Conservation (phyloP, 306 rosid species). For the Quillaja saponaria region DNA sequence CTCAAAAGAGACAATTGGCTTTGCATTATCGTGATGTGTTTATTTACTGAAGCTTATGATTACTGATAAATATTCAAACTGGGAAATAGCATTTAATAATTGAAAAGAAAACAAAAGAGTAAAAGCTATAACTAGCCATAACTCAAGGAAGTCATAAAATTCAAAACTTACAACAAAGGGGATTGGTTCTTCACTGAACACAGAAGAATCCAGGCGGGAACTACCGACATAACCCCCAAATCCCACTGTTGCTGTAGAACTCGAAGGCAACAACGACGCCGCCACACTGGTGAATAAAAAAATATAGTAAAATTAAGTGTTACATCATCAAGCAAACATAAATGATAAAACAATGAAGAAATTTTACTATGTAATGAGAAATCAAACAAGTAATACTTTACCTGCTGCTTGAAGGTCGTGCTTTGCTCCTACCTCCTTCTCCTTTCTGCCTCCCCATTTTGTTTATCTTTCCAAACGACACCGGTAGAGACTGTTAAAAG, state of each 20-base stretch:
- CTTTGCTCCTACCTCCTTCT: constrained; percentile 74
- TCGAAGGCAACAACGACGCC: constrained; percentile 79
- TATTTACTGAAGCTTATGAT: no score
- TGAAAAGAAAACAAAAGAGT: constrained; percentile 1
- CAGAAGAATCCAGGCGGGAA: constrained; percentile 70
- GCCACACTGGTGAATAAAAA: constrained; percentile 56
- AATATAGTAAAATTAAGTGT: neutral
- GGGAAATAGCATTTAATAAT: no score
- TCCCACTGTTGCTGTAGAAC: constrained; percentile 64
- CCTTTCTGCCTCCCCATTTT: constrained; percentile 87
- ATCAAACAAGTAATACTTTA: neutral
- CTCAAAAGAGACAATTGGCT: no score
- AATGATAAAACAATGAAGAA: neutral
- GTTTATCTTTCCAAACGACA: no score
- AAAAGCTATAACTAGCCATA: neutral
- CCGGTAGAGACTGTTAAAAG: no score
- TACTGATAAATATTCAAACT: no score
- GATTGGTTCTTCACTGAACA: constrained; percentile 56
- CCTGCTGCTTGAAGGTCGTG: constrained; percentile 96
- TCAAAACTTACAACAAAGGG: constrained; percentile 48
- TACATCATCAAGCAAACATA: neutral
- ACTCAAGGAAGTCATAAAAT: constrained; percentile 1
- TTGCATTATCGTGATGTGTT: no score
- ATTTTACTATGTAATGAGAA: neutral
- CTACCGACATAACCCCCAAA: constrained; percentile 92